Base-by-base conservation (phyloP, 2,329 filamentous ascomycete genomes). In the Pseudogymnoascus sp. region DNA sequence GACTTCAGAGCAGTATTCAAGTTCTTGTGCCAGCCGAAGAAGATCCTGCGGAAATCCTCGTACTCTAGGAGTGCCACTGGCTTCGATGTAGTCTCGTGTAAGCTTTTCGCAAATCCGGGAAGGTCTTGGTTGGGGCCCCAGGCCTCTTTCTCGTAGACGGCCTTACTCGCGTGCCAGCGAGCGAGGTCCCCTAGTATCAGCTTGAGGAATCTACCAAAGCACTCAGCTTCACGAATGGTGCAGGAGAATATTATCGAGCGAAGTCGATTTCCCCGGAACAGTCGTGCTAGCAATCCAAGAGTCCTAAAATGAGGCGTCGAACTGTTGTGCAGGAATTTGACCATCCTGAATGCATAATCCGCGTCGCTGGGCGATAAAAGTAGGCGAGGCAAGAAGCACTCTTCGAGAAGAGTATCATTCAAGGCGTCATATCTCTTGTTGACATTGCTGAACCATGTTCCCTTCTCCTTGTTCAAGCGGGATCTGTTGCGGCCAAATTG, bases 1-100 rank as follows among this genome's bases (percentile, higher is more conserved):
- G 83, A 82, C 72, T 92, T 92, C 61, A 99, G 78, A 2, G 93
- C 90, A 59, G 79, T 83, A 68, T 88, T 89, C 45, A 99, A 77
- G 65, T 89, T 86, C 69, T 88, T 86, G 74, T 99, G 95, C 92
- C 93, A 97, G 68, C 90, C 89, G 78, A 89, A 94, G 33, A 97
- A 79, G 60, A 95, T 77, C 67, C 90, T 87, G 59, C 91, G 87
- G 78, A 95, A 99, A 61, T 91, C 86, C 66, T 92, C 89, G 72
- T 91, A 94, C 62, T 92, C 88, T 64, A 97, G 78, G 68, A 92
- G 88, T 1, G 80, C 81, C 13, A 83, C 81, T 0, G 89, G 87
- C 65, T 87, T 88, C 33, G 87, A 87, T 9, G 31, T 39, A 59
- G 89, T 85, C 1, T 83, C 79, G 65, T 89, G 86, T 63, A 94